Evolutionary conservation across 1,139 yeast genomes (phyloP), one percentile per base, ranked within the genome.

Genomic region (Diutina siamensis): DNA sequence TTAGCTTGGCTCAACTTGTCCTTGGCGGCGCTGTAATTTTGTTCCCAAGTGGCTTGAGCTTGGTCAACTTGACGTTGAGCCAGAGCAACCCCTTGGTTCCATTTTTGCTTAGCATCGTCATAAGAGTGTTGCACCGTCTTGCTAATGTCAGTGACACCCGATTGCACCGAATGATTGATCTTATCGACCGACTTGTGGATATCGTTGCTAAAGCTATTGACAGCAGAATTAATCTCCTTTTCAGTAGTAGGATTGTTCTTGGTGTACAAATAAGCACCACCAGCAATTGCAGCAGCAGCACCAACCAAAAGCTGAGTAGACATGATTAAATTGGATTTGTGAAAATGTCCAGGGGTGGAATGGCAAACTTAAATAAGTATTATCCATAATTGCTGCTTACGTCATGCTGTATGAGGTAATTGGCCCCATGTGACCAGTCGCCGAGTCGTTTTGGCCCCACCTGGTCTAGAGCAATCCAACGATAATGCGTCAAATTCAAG

Each of bases 361-460:
- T 25, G 28, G 28, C 28, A 25, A 25, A 25, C 28, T 25, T 25
- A 25, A 25, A 25, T 25, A 25, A 25, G 5, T 10, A 25, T 13
- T 7, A 4, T 12, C 18, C 12, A 13, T 32, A 38, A 38, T 38
- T 38, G 42, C 42, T 38, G 22, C 10, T n/a, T n/a, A n/a, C 42
- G 32, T 27, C 19, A 38, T 25, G 42, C 42, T 32, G 20, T 22
- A 38, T 38, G 42, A 38, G 42, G 42, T 38, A 38, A 38, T 38
- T 12, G n/a, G 20, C 33, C 42, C 28, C 42, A 38, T 38, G 42
- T 38, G 32, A 38, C 42, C 18, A 13, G 42, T 31, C 34, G 34
- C 34, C 34, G n/a, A n/a, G n/a, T n/a, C n/a, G n/a, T n/a, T n/a
- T n/a, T n/a, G n/a, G n/a, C n/a, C n/a, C n/a, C n/a, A n/a, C n/a